Conservation (phyloP, 257 asterid species). For the Oldenlandia corymbosa region DNA sequence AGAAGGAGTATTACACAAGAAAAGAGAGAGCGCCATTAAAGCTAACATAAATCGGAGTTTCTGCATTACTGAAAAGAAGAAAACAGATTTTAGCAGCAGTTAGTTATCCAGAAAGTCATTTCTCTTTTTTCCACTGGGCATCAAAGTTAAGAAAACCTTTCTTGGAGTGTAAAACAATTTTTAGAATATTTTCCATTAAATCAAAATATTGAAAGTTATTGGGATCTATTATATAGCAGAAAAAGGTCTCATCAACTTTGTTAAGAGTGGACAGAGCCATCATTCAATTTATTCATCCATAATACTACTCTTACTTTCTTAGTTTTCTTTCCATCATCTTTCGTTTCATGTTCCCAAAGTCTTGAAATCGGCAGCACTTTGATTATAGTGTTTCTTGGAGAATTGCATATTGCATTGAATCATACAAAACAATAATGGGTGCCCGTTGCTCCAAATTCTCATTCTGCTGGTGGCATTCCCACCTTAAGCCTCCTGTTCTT, state of each 20-base stretch:
- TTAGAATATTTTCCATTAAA: neutral
- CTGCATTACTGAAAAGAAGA: neutral
- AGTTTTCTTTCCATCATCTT: neutral
- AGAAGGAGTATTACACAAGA: no score
- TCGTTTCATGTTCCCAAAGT: conserved; percentile 1
- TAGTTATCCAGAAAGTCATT: conserved; percentile 6
- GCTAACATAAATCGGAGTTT: neutral
- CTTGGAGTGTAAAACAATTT: neutral
- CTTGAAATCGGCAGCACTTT: neutral
- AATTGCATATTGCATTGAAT: conserved; percentile 11
- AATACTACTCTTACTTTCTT: neutral
- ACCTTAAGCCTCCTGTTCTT: conserved; percentile 33
- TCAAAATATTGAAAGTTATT: neutral
- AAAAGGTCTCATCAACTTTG: conserved; percentile 2
- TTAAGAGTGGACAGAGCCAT: conserved; percentile 1
- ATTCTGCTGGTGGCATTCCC: conserved; percentile 47
- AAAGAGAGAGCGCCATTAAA: neutral
- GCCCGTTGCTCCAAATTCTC: conserved; percentile 47
- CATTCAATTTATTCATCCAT: no score
- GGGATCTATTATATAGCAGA: conserved; percentile 12
- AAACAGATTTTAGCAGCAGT: neutral
- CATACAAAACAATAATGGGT: conserved; percentile 28
- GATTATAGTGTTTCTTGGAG: conserved; percentile 1
- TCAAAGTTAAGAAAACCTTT: neutral
- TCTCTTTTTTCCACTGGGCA: neutral